These are phyloP conservation scores for Aplosporella prunicola DNA, from an alignment of 2,329 filamentous ascomycete species.

Conservation along the genomic window DNA sequence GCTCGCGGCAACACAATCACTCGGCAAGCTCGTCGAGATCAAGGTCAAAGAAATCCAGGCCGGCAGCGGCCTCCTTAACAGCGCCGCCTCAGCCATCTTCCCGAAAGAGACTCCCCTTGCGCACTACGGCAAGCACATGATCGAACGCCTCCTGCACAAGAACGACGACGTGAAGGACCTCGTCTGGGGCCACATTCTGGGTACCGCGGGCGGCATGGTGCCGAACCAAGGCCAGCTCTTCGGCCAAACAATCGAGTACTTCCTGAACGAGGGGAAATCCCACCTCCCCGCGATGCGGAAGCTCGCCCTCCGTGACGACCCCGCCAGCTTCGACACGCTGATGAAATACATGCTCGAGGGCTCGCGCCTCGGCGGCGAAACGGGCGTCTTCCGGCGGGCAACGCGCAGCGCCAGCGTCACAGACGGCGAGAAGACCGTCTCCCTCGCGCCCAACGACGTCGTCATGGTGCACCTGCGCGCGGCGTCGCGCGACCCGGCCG, in stretches of 20 bases:
- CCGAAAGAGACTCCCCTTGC: conserved; percentile 33
- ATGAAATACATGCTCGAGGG: conserved; percentile 43
- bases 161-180: conserved; percentile 40
- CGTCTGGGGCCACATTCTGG: conserved; percentile 49
- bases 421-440: conserved; percentile 21
- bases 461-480: conserved; percentile 36
- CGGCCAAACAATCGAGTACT: conserved; percentile 48
- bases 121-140: conserved; percentile 48
- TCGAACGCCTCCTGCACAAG: conserved; percentile 41
- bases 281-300: conserved; percentile 41
- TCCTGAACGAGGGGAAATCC: conserved; percentile 38
- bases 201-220: conserved; percentile 46
- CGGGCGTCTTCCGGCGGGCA: conserved; percentile 31
- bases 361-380: conserved; percentile 35
- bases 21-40: conserved; percentile 41
- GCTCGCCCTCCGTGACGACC: conserved; percentile 35
- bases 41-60: conserved; percentile 39
- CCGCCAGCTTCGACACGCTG: conserved; percentile 38
- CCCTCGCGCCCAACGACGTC: conserved; percentile 28
- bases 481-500: conserved; percentile 30
- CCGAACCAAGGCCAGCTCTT: conserved; percentile 50
- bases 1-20: conserved; percentile 36
- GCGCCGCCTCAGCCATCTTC: conserved; percentile 32
- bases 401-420: conserved; percentile 24
- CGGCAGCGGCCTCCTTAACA: conserved; percentile 30